A percentile compares a stretch with the other conserved stretches of the same genome.
phyloP scores from a whole-genome alignment of 2,329 filamentous ascomycete genomes.

The Corinectria fuckeliana region DNA sequence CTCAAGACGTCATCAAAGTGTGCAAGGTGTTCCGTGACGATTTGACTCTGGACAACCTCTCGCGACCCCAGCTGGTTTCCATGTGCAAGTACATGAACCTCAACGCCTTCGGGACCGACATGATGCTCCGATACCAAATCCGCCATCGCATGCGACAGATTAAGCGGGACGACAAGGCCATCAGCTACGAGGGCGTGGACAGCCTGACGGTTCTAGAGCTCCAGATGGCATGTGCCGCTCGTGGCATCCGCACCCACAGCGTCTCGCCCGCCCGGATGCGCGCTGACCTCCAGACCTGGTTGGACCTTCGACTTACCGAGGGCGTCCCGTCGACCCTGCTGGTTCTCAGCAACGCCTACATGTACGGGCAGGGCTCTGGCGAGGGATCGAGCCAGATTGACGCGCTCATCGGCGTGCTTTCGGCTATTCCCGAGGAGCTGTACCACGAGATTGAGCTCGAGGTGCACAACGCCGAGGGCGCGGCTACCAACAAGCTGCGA shows the following conservation, averaged over 20 bases:
- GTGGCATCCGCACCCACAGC: slow-evolving; percentile 90
- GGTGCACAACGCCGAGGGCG: slow-evolving; percentile 94
- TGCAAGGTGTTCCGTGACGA: slow-evolving; percentile 99
- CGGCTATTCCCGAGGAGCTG: slow-evolving; percentile 94
- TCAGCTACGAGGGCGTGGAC: slow-evolving; percentile 91
- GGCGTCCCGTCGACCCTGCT: slow-evolving; percentile 96
- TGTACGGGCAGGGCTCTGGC: slow-evolving; percentile 89
- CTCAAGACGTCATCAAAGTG: slow-evolving; percentile 94
- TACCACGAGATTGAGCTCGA: slow-evolving; percentile 99
- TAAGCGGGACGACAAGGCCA: slow-evolving; percentile 95
- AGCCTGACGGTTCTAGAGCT: slow-evolving; percentile 92
- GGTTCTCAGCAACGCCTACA: slow-evolving; percentile 96
- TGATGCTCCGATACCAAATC: slow-evolving; percentile 96
- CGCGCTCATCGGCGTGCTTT: slow-evolving; percentile 88
- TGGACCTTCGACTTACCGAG: slow-evolving; percentile 90
- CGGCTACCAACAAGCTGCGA: slow-evolving; percentile 98
- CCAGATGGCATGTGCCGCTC: slow-evolving; percentile 88
- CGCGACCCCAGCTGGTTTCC: slow-evolving; percentile 90
- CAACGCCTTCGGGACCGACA: slow-evolving; percentile 95
- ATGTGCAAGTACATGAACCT: slow-evolving; percentile 99
- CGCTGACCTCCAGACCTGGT: slow-evolving; percentile 90
- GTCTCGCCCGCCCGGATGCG: slow-evolving; percentile 87
- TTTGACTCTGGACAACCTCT: slow-evolving; percentile 94
- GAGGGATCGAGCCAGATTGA: slow-evolving; percentile 92
- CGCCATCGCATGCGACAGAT: slow-evolving; percentile 99